Evolutionary conservation across 768 basidiomycete genomes (phyloP), one percentile per base, ranked within the genome.

Genomic region (Agrocybe praecox): DNA sequence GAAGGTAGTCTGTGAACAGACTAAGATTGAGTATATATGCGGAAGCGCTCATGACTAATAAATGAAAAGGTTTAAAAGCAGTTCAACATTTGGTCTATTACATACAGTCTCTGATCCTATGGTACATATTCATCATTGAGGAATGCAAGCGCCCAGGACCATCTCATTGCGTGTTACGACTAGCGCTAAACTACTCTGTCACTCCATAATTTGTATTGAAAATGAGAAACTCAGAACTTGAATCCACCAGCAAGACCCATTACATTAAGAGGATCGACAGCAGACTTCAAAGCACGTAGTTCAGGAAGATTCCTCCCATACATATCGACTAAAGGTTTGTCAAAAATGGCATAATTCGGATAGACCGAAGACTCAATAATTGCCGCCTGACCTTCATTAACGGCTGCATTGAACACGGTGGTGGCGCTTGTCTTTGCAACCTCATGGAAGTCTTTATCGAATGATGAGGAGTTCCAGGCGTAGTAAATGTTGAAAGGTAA

Each of bases 241-340:
- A 79, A 87, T 11, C 86, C 87, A 6, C 86, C 87, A n/a, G 86
- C 77, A 15, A 86, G 78, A 12, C 77, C 80, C 86, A 90, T 89
- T 42, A 88, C 75, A 62, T 83, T 77, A 6, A 69, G 49, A 0
- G 86, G 87, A 64, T 90, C 87, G 47, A 83, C 74, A 22, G 46
- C 54, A 51, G 57, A 61, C 64, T 80, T 83, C 12, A 87, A 67
- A 15, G 52, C 58, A 51, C 65, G 58, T 61, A 88, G 60, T 55
- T 49, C 66, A 11, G 66, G 65, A 2, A 88, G 45, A 57, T 86
- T 82, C 2, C 44, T 60, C 1, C 83, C 85, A 60, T 83, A 87
- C 32, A 89, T 73, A 11, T 67, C 60, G 52, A 76, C 70, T 32
- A 85, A 51, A 4, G 84, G 76, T 7, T 84, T 86, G 47, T 76